A percentile compares a stretch with the other conserved stretches of the same genome.
Conservation (phyloP, 495 filamentous ascomycete species). For the Hypoxylon trugodes region DNA sequence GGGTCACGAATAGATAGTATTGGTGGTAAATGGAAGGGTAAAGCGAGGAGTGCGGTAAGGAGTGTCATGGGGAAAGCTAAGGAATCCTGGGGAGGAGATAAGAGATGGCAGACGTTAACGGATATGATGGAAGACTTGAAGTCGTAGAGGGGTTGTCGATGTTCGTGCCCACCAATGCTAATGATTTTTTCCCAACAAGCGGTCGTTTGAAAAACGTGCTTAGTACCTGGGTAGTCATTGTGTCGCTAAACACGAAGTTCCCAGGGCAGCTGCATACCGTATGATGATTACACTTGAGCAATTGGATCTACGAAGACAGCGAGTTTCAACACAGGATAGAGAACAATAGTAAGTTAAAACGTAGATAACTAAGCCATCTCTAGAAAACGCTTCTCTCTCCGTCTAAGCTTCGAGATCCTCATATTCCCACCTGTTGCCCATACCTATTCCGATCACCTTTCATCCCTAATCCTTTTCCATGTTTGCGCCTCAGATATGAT, state of each 20-base stretch:
- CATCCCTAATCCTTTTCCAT: not conserved
- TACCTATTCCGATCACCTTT: conserved; percentile 3
- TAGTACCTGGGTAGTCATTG: no score
- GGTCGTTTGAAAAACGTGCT: no score
- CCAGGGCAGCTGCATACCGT: no score
- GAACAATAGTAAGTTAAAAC: not conserved
- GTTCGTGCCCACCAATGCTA: not conserved
- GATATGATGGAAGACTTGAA: conserved; percentile 69
- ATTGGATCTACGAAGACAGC: no score
- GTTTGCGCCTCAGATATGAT: conserved; percentile 13
- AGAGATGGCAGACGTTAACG: conserved; percentile 72
- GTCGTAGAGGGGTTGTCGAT: conserved; percentile 7
- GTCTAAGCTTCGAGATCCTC: conserved; percentile 14
- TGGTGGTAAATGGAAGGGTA: conserved; percentile 79
- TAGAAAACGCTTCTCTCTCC: conserved; percentile 10
- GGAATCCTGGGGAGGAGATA: conserved; percentile 80
- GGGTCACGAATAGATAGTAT: conserved; percentile 61
- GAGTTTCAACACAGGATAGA: no score
- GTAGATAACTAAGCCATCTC: conserved; percentile 6
- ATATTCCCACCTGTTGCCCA: not conserved
- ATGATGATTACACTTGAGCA: no score
- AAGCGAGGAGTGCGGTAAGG: conserved; percentile 82
- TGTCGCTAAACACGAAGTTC: no score
- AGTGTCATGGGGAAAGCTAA: conserved; percentile 84
- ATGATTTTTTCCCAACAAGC: no score